Evolutionary conservation across 805 yeast species (phyloP), one percentile per base, ranked within the genome.

Genomic region (Saturnispora quitensis): DNA sequence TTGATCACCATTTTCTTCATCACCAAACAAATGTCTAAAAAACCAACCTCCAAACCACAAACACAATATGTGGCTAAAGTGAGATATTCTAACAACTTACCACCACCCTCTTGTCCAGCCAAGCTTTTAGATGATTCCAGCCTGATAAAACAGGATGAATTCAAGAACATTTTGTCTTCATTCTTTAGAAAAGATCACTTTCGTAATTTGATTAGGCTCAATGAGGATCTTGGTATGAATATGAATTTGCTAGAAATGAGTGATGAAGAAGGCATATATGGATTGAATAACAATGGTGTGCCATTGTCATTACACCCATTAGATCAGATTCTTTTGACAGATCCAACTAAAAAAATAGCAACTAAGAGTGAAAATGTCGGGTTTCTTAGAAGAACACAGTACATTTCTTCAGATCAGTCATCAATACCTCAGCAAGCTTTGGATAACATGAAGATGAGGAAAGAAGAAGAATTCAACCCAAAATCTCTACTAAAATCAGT

Each of bases 381-480:
- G n/a, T 90, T 91, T 69, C 75, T 91, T 64, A 82, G 97, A 71
- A 82, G 98, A 71, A 91, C 99, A 0, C 98, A 93, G 64, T 91
- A 91, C 65, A 85, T 89, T 53, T 78, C 95, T 10, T 80, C 86
- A 36, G 82, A 80, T 48, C 50, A 47, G 40, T 56, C 63, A 3
- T 57, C 56, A 4, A 59, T 51, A 18, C 61, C 60, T 15, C 57
- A 58, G 31, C 60, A 56, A 48, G 54, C 53, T 24, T 57, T 61
- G 13, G 60, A 56, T 38, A 58, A 53, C 52, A 44, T 61, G n/a
- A 57, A 56, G n/a, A 34, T 56, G 34, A 62, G 62, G 50, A 66
- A 67, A 56, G 69, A 65, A 53, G 65, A 68, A 43, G 68, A 62
- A 7, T 68, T 72, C 40, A 84, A 82, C 60, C 80, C 91, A 12